Evolutionary conservation across 2,329 filamentous ascomycete genomes (phyloP).

Genomic region (Trichoderma brevicompactum): DNA sequence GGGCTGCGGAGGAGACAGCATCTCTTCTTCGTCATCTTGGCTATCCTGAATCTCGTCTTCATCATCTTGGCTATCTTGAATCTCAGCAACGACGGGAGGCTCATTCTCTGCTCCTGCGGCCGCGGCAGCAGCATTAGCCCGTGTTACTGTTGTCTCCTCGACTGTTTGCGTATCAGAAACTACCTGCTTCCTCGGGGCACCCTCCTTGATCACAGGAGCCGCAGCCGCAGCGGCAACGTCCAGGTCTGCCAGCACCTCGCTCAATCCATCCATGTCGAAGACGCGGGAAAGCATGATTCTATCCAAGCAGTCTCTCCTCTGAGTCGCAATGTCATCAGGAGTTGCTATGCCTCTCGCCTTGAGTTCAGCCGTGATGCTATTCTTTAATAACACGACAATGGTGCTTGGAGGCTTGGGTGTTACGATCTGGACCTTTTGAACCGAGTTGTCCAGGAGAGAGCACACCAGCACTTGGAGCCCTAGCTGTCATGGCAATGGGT

Average conservation of each 20-base stretch:
- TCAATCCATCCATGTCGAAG: slow-evolving; percentile 62
- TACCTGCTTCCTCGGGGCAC: not conserved
- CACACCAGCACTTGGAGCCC: slow-evolving; percentile 54
- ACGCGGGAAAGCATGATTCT: slow-evolving; percentile 59
- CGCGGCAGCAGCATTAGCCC: not conserved
- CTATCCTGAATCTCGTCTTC: slow-evolving; percentile 41
- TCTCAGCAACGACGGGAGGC: slow-evolving; percentile 34
- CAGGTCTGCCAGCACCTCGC: slow-evolving; percentile 60
- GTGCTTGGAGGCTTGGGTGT: slow-evolving; percentile 52
- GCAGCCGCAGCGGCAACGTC: slow-evolving; percentile 34
- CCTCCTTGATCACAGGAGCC: not conserved
- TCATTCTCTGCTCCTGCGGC: not conserved
- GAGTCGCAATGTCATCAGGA: slow-evolving; percentile 31
- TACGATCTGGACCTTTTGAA: slow-evolving; percentile 48
- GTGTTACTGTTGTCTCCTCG: not conserved
- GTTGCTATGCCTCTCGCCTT: slow-evolving; percentile 21
- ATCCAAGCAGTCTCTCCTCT: slow-evolving; percentile 48
- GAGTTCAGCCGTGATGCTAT: slow-evolving; percentile 47
- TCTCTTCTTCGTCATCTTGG: slow-evolving; percentile 40
- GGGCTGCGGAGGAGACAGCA: slow-evolving; percentile 19
- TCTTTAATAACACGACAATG: slow-evolving; percentile 49
- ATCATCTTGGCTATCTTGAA: slow-evolving; percentile 44
- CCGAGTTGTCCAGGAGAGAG: slow-evolving; percentile 41
- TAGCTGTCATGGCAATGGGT: slow-evolving; percentile 40
- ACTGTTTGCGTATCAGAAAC: not conserved